Evolutionary conservation across 2,329 filamentous ascomycete species (phyloP), one percentile per base, ranked within the genome.

Genomic region (Beauveria brongniartii): DNA sequence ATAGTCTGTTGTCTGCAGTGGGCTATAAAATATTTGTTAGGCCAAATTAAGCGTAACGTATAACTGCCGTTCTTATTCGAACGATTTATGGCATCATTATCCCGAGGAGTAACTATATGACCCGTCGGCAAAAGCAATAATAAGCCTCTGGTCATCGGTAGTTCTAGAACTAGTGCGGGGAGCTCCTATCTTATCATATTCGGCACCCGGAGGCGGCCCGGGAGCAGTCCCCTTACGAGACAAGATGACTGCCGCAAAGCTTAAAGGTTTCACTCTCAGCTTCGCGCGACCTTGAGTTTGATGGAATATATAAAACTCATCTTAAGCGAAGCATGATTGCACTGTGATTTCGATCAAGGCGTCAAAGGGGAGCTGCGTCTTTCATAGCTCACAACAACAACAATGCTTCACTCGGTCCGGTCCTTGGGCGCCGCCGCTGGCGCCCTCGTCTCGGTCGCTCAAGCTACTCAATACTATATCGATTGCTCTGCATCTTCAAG

Each of bases 401-500:
- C 1, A 6, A 58, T 51, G 55, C 16, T 5, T 34, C 24, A 28
- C 24, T 18, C 34, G 0, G 2, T 20, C n/a, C 10, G n/a, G 22
- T 12, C 37, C 20, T 16, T 8, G 20, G 5, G 34, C 44, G 46
- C 28, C 44, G 46, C 28, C 26, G 7, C 22, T 12, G n/a, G 41
- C 34, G 46, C 34, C 9, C 50, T 62, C 2, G 2, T 37, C 20
- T 14, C 51, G n/a, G 34, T 14, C 6, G 44, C 46, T 16, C 30
- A 46, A 16, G 59, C 55, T 8, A 62, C 50, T 30, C 52, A 55
- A 37, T 66, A 65, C 40, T 67, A 68, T 28, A 55, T 67, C 2
- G 67, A 68, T 46, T 68, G 67, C 62, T 62, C 56, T 1, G 59
- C 59, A 16, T 16, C 55, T 3, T 55, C 34, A 14, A 18, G 53